Conservation (phyloP, 2,329 filamentous ascomycete species). For the Tolypocladium endophyticum region DNA sequence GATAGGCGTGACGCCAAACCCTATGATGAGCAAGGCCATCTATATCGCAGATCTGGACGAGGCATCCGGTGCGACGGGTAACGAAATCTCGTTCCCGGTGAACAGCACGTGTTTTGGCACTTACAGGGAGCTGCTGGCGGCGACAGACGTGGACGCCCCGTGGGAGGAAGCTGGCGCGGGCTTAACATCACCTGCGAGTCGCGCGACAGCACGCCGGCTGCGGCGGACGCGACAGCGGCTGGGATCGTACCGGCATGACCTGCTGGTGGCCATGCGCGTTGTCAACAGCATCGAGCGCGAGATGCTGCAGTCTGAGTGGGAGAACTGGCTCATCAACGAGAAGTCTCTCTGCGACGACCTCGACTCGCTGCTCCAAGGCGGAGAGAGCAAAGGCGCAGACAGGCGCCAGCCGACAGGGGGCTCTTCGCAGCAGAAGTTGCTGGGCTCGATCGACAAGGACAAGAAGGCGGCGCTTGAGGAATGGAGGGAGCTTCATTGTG, state of each 20-base stretch:
- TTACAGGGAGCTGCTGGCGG: conserved; percentile 48
- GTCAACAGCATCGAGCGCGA: conserved; percentile 85
- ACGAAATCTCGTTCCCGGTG: conserved; percentile 22
- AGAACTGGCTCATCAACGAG: conserved; percentile 82
- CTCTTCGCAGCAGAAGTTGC: conserved; percentile 18
- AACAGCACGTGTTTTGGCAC: conserved; percentile 51
- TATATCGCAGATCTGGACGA: conserved; percentile 74
- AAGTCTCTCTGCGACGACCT: conserved; percentile 61
- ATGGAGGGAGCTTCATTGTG: conserved; percentile 46
- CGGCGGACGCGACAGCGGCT: conserved; percentile 74
- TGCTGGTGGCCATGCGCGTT: conserved; percentile 81
- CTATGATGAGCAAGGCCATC: conserved; percentile 74
- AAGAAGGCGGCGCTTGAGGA: conserved; percentile 26
- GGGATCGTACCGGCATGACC: conserved; percentile 75
- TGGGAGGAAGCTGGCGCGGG: conserved; percentile 40
- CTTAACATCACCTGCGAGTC: conserved; percentile 36
- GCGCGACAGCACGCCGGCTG: conserved; percentile 52
- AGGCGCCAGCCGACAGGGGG: conserved; percentile 11
- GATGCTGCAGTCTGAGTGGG: conserved; percentile 80
- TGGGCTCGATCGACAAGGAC: conserved; percentile 17
- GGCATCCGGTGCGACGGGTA: conserved; percentile 30
- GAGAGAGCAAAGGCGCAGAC: conserved; percentile 8
- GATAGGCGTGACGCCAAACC: conserved; percentile 69
- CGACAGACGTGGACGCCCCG: conserved; percentile 46
- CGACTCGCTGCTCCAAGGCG: conserved; percentile 29